phyloP scores from a whole-genome alignment of 2,329 filamentous ascomycete genomes.

The Polytolypa hystricis region DNA sequence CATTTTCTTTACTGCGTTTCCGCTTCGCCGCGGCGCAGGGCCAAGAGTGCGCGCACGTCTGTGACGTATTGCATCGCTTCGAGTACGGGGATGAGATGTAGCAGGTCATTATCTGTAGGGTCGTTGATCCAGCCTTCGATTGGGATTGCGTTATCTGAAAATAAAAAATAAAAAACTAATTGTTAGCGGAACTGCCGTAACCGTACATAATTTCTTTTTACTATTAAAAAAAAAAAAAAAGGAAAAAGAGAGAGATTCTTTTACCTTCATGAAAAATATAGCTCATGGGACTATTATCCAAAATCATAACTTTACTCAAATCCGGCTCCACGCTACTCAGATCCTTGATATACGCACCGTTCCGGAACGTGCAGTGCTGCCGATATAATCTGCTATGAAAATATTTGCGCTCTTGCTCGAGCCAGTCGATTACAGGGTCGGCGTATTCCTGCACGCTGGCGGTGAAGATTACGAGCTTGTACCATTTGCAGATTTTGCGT shows the following conservation, averaged over 20 bases:
- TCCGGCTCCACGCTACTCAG: slow-evolving; percentile 92
- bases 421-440: slow-evolving; percentile 96
- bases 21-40: slow-evolving; percentile 70
- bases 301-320: slow-evolving; percentile 94
- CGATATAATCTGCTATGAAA: slow-evolving; percentile 90
- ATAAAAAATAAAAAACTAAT: slow-evolving; percentile 5
- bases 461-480: slow-evolving; percentile 92
- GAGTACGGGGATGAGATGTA: slow-evolving; percentile 83
- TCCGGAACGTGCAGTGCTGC: slow-evolving; percentile 91
- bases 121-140: slow-evolving; percentile 99
- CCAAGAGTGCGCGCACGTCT: slow-evolving; percentile 83
- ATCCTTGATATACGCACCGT: slow-evolving; percentile 97
- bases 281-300: slow-evolving; percentile 96
- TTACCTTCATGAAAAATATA: slow-evolving; percentile 97
- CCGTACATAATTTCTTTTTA: no score
- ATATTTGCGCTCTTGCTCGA: slow-evolving; percentile 92
- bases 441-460: slow-evolving; percentile 97
- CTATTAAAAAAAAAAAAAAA: slow-evolving; percentile 3
- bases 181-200: no score
- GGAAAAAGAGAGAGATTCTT: slow-evolving; percentile 16
- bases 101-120: slow-evolving; percentile 87
- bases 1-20: slow-evolving; percentile 20
- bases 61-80: slow-evolving; percentile 95
- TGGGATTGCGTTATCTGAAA: slow-evolving; percentile 87
- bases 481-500: slow-evolving; percentile 93